These are phyloP conservation scores for Colletotrichum limetticola DNA, from an alignment of 2,329 filamentous ascomycete species.

Conservation along the genomic window DNA sequence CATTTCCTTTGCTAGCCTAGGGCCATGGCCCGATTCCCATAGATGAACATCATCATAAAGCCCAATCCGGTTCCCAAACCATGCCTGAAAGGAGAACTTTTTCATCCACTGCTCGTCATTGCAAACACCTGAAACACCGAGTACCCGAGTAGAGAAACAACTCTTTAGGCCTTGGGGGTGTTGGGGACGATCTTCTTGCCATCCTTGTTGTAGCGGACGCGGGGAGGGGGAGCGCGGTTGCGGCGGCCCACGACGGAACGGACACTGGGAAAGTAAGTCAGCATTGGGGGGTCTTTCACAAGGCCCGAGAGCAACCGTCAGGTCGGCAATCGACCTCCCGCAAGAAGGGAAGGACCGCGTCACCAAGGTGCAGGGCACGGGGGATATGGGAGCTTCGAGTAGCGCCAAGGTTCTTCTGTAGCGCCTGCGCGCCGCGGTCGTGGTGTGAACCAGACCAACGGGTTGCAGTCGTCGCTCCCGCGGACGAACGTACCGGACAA, in stretches of 20 bases:
- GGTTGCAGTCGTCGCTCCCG: constrained; percentile 68
- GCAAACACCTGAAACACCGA: constrained; percentile 2
- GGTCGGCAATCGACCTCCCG: not conserved
- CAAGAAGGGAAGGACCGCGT: not conserved
- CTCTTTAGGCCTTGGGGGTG: constrained; percentile 69
- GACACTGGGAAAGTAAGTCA: constrained; percentile 75
- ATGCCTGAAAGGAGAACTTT: constrained; percentile 36
- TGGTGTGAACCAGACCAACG: constrained; percentile 15
- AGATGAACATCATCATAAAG: constrained; percentile 33
- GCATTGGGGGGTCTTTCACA: constrained; percentile 37
- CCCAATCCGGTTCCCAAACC: constrained; percentile 34
- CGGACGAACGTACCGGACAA: constrained; percentile 92
- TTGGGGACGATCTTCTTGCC: constrained; percentile 98
- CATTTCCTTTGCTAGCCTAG: constrained; percentile 36
- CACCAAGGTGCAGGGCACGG: not conserved
- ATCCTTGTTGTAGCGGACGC: constrained; percentile 99
- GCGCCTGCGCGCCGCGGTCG: constrained; percentile 53
- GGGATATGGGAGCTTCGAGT: constrained; percentile 41
- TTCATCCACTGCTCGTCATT: constrained; percentile 32
- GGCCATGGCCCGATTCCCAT: constrained; percentile 33
- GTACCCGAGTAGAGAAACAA: not conserved
- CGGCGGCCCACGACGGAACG: constrained; percentile 96
- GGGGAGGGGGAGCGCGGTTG: constrained; percentile 97
- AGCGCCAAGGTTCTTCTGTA: constrained; percentile 72
- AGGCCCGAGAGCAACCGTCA: constrained; percentile 2